Evolutionary conservation across 2,329 filamentous ascomycete genomes (phyloP), one percentile per base, ranked within the genome.

Genomic region (Talaromyces sp.): DNA sequence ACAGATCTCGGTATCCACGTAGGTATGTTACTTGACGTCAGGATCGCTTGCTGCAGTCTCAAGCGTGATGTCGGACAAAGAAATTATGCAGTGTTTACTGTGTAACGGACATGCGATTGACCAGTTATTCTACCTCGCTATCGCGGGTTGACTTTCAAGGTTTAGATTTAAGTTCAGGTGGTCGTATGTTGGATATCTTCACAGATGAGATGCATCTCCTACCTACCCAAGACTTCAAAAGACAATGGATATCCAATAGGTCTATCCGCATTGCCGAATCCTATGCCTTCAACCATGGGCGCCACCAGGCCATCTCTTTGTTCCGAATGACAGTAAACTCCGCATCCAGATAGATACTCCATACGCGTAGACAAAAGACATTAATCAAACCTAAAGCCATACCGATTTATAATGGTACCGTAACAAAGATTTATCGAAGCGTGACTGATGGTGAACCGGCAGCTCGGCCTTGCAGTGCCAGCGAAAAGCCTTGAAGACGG

Each of bases 51-150:
- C 17, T 36, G 46, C 31, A 51, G 41, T 13, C 33, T 52, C 33
- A 52, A 39, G 48, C 33, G 33, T 5, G 19, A 52, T 39, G 48
- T 54, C 39, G 40, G 53, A 48, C 53, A 46, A 37, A 56, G 53
- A 56, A 54, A 46, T 17, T 31, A 48, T 48, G 40, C 33, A 22
- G 41, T 46, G 21, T 31, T 10, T 15, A 52, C 35, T 10, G 35
- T 52, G 48, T 22, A 28, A 25, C 35, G 33, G 45, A n/a, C n/a
- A n/a, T n/a, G n/a, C n/a, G n/a, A n/a, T n/a, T n/a, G 5, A 8
- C 43, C 43, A 8, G 43, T 3, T 9, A 21, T 19, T 22, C 22
- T 17, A 28, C 8, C 39, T 40, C 9, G 17, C 41, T 22, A 3
- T 28, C 7, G 25, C 25, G 7, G 37, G 10, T 15, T n/a, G 22